These are phyloP conservation scores for Wickerhamiella pararugosa DNA, from an alignment of 1,139 yeast genomes.

Conservation along the genomic window DNA sequence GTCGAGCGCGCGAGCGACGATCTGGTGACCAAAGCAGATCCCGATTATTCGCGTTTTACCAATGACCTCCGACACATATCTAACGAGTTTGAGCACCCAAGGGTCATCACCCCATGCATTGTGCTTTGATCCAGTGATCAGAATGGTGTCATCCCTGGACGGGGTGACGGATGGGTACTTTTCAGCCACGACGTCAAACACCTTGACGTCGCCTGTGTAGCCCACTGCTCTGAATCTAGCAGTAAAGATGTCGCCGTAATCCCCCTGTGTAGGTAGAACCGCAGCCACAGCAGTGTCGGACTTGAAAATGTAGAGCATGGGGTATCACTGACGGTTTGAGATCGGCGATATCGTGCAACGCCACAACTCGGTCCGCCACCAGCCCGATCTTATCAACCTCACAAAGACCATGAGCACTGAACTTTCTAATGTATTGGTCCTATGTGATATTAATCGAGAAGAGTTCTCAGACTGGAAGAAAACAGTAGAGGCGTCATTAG, in stretches of 20 bases:
- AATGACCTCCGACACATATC: constrained; percentile 23
- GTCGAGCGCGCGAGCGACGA: constrained; percentile 52
- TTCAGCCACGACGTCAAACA: constrained; percentile 26
- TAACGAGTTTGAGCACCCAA: constrained; percentile 41
- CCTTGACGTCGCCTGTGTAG: constrained; percentile 15
- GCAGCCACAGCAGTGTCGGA: constrained; percentile 21
- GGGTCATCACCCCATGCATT: constrained; percentile 40
- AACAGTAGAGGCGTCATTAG: background rate
- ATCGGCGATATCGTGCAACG: too few relatives aligned
- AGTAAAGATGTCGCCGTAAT: constrained; percentile 25
- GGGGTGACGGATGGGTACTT: constrained; percentile 29
- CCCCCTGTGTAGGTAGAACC: constrained; percentile 18
- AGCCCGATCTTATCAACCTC: too few relatives aligned
- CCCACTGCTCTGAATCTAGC: constrained; percentile 21
- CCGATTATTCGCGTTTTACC: constrained; percentile 27
- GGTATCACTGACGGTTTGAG: too few relatives aligned
- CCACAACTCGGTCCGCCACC: too few relatives aligned
- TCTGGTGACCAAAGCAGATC: constrained; percentile 80
- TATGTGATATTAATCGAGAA: constrained; percentile 4
- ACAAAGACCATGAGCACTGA: background rate
- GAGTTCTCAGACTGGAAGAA: constrained; percentile 2
- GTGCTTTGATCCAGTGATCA: constrained; percentile 51
- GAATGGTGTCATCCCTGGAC: constrained; percentile 21
- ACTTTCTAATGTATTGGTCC: constrained; percentile 1
- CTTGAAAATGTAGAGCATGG: constrained; percentile 15